Evolutionary conservation across 1,284 basidiomycete species (phyloP), one percentile per base, ranked within the genome.

Genomic region (Ceratobasidium sp.): DNA sequence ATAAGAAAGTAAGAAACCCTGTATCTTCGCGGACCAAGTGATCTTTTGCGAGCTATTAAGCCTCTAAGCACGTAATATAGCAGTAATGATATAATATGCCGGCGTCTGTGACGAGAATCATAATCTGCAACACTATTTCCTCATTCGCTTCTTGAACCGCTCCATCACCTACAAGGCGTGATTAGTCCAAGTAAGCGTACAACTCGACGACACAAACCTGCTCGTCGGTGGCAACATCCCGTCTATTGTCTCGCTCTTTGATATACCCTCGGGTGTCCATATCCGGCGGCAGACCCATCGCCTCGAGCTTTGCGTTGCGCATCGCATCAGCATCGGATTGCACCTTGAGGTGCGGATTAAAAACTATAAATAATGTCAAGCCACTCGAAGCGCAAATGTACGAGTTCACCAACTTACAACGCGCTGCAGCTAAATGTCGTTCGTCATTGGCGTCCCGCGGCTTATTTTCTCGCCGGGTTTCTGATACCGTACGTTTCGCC

Each of bases 211-310:
- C 19, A 80, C 89, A 82, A 77, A 96, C 96, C 83, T 92, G 83
- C 81, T 98, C 95, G 80, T 98, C 97, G 0, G 95, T 98, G 1
- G 96, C 95, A 87, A 91, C 91, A 81, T 96, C 93, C 17, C 69
- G 34, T 19, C 69, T 57, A 17, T 71, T 71, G 56, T 71, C 69
- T 17, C 69, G 69, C 43, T 25, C 86, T 86, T 77, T 89, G 87
- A 56, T 91, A 89, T 29, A 88, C 83, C n/a, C 88, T 86, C 5
- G 85, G 83, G 78, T 85, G 85, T 62, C 87, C 86, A 70, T 77
- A 22, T 89, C 87, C 3, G 89, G 86, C 17, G 88, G 87, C 37
- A 95, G 82, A 13, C 93, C 94, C 87, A 92, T 91, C 0, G 94
- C 94, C 81, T 94, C 92, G 54, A 94, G 84, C 80, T 93, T 92